These are phyloP conservation scores for Meira nashicola DNA, from an alignment of 1,284 basidiomycete species.

Conservation along the genomic window DNA sequence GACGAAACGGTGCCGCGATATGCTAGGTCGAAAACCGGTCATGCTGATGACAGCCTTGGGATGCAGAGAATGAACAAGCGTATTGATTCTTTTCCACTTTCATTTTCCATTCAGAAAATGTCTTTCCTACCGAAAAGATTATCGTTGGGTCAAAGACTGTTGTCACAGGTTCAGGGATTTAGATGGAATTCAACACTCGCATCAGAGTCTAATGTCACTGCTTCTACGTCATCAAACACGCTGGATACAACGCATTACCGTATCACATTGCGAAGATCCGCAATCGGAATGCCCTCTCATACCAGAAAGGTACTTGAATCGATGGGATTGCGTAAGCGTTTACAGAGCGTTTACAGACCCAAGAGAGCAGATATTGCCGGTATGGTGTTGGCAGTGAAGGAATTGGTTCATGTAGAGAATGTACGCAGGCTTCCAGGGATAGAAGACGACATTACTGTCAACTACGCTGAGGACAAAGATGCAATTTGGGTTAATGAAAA, in stretches of 20 bases:
- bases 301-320: slow-evolving; percentile 69
- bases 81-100: too few relatives aligned
- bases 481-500: slow-evolving; percentile 47
- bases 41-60: too few relatives aligned
- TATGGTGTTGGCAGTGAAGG: slow-evolving; percentile 75
- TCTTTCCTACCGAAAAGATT: too few relatives aligned
- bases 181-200: neutral
- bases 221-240: too few relatives aligned
- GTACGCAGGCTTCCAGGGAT: slow-evolving; percentile 57
- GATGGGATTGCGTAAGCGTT: slow-evolving; percentile 70
- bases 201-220: neutral
- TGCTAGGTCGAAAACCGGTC: too few relatives aligned
- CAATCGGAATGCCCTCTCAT: slow-evolving; percentile 69
- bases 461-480: slow-evolving; percentile 22
- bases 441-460: neutral
- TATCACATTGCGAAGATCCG: slow-evolving; percentile 75
- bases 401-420: slow-evolving; percentile 78
- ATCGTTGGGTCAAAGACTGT: too few relatives aligned
- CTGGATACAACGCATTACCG: slow-evolving; percentile 66
- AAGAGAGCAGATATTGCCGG: slow-evolving; percentile 71
- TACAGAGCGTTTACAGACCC: slow-evolving; percentile 73
- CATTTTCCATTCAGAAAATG: too few relatives aligned
- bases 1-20: too few relatives aligned
- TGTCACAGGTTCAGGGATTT: too few relatives aligned
- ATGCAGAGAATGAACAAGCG: too few relatives aligned